Conservation (phyloP, 306 rosid genomes). For the Glycine latifolia region DNA sequence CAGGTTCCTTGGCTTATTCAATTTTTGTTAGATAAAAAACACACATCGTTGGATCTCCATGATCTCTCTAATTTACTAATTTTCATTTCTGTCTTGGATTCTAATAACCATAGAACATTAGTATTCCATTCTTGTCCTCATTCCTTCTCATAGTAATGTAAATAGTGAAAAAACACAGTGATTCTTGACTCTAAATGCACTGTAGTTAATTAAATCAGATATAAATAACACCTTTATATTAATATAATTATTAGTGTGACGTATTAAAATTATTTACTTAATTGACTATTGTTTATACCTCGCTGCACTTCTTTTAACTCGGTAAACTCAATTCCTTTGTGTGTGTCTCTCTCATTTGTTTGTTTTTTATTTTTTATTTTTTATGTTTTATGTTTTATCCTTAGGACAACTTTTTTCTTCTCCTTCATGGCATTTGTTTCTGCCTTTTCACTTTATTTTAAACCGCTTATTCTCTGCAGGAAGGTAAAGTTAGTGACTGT, state of each 20-base stretch:
- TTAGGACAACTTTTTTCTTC: conserved; percentile 8
- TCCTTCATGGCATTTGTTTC: background rate
- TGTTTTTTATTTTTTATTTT: no score
- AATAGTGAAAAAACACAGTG: background rate
- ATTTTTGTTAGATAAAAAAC: background rate
- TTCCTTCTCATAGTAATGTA: background rate
- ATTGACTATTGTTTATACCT: background rate
- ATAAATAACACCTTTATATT: background rate
- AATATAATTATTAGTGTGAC: background rate
- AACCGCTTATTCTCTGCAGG: background rate
- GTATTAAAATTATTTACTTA: background rate
- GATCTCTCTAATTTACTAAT: conserved; percentile 37
- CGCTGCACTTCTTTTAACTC: no score
- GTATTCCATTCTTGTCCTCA: background rate
- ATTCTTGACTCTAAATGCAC: background rate
- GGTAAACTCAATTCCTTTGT: no score
- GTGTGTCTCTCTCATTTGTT: no score
- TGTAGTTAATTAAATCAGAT: background rate
- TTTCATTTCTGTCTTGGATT: background rate
- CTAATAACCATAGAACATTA: background rate
- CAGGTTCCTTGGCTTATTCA: conserved; percentile 18
- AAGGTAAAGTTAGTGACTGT: background rate
- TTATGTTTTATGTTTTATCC: no score
- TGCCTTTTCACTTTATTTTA: background rate
- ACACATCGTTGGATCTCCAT: background rate